Evolutionary conservation across 768 basidiomycete genomes (phyloP), one percentile per base, ranked within the genome.

Genomic region (Pisolithus tinctorius): DNA sequence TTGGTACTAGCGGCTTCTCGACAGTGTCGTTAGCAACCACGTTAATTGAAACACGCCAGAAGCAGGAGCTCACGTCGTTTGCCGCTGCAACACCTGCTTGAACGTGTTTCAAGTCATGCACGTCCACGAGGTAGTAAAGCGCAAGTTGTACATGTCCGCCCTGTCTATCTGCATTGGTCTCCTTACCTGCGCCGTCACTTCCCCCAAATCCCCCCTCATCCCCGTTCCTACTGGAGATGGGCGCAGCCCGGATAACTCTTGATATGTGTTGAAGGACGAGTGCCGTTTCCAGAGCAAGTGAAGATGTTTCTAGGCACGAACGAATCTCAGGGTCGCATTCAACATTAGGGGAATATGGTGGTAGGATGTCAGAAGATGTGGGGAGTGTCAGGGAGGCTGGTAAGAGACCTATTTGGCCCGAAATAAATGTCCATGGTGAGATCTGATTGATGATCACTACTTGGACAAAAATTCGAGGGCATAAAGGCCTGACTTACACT

Each of bases 351-450:
- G 45, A 13, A 26, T 23, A 42, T 14, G 44, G 47, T 10, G 47
- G 31, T 46, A 14, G 6, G 25, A 63, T 9, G 77, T 17, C 83
- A 3, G 55, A 67, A 13, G 84, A 79, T 2, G 74, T 67, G 8
- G 93, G 86, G 2, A 98, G 71, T 2, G 74, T 63, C 27, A 97
- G 73, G 43, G 72, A 81, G 43, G 82, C 71, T 0, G 96, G 95
- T 29, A 93, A 73, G 20, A 99, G 74, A 0, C 92, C 92, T 43
- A 99, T 98, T 64, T 99, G 96, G 4, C 96, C 96, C 1, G 96
- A 96, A 50, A 98, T 74, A 58, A 90, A 92, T n/a, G 93, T 71
- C 5, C 80, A 80, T 47, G 86, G 79, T 56, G 79, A 81, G 42
- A 79, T 83, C 93, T 95, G 23, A 16, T 30, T 29, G 20, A 20